phyloP scores from a whole-genome alignment of 306 rosid genomes.

The Pyrus betulifolia region DNA sequence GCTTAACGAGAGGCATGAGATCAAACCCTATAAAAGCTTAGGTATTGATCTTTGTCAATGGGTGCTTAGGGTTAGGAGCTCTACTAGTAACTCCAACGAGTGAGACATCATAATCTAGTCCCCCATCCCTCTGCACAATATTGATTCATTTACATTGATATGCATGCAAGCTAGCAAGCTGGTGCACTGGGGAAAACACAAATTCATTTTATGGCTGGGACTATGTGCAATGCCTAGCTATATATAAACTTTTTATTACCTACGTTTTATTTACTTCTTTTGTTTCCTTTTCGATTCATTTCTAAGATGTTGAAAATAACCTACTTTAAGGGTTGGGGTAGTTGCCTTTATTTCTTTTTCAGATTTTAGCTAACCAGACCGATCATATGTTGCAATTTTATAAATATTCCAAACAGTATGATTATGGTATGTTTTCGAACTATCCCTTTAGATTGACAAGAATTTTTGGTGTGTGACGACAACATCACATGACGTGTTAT shows the following conservation, averaged over 20 bases:
- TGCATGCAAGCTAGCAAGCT: not conserved
- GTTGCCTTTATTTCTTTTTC: not conserved
- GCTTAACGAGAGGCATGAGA: constrained; percentile 2
- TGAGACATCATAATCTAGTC: constrained; percentile 23
- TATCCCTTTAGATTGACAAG: not conserved
- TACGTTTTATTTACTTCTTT: not conserved
- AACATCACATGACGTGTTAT: too few relatives aligned
- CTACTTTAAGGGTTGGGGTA: not conserved
- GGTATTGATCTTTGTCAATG: not conserved
- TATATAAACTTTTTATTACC: not conserved
- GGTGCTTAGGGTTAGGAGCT: constrained; percentile 1
- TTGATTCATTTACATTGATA: not conserved
- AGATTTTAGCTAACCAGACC: not conserved
- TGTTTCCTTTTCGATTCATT: not conserved
- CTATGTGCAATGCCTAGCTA: constrained; percentile 10
- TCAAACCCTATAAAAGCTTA: not conserved
- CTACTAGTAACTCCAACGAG: constrained; percentile 21
- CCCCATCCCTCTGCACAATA: constrained; percentile 3
- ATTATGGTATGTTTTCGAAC: not conserved
- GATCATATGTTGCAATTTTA: not conserved
- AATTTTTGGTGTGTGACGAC: not conserved
- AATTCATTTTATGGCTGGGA: not conserved
- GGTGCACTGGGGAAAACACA: not conserved
- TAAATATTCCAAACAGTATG: too few relatives aligned
- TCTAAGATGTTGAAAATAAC: not conserved